Evolutionary conservation across 768 basidiomycete genomes (phyloP).

Genomic region (Lepiota venenata): DNA sequence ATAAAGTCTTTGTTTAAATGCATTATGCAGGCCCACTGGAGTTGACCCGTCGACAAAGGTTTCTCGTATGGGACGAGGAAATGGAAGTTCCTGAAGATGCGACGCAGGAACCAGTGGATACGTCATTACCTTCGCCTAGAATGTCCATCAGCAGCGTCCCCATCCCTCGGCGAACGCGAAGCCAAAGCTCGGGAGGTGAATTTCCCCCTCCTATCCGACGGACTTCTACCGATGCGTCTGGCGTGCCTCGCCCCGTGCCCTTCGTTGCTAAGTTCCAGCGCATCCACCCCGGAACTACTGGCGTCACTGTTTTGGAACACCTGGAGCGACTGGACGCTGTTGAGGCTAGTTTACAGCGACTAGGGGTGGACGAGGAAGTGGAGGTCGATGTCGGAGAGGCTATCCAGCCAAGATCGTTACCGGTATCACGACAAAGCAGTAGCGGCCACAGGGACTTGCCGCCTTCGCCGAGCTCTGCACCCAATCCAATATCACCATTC

Average conservation of each 20-base stretch:
- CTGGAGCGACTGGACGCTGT: constrained; percentile 82
- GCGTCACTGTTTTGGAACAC: constrained; percentile 82
- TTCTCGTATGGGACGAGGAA: constrained; percentile 85
- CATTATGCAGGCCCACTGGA: constrained; percentile 72
- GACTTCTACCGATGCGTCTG: constrained; percentile 59
- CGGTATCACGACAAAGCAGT: constrained; percentile 14
- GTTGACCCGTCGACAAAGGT: constrained; percentile 77
- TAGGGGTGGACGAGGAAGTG: constrained; percentile 56
- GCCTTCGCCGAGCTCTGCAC: constrained; percentile 10
- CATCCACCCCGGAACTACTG: constrained; percentile 83
- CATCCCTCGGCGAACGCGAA: constrained; percentile 46
- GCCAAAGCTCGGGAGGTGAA: constrained; percentile 62
- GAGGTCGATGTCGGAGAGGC: constrained; percentile 67
- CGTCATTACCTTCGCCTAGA: constrained; percentile 50
- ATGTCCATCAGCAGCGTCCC: constrained; percentile 64
- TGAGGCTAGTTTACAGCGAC: constrained; percentile 71
- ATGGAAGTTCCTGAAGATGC: constrained; percentile 66
- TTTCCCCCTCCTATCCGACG: constrained; percentile 74
- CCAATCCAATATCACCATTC: constrained; percentile 36
- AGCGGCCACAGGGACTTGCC: constrained; percentile 7
- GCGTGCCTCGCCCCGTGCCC: constrained; percentile 71
- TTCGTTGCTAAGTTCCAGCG: constrained; percentile 82
- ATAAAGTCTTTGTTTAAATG: constrained; percentile 1
- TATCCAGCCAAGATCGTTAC: constrained; percentile 24
- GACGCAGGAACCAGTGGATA: constrained; percentile 22